phyloP scores from a whole-genome alignment of 345 rosid species.

The Raphanus sativus region DNA sequence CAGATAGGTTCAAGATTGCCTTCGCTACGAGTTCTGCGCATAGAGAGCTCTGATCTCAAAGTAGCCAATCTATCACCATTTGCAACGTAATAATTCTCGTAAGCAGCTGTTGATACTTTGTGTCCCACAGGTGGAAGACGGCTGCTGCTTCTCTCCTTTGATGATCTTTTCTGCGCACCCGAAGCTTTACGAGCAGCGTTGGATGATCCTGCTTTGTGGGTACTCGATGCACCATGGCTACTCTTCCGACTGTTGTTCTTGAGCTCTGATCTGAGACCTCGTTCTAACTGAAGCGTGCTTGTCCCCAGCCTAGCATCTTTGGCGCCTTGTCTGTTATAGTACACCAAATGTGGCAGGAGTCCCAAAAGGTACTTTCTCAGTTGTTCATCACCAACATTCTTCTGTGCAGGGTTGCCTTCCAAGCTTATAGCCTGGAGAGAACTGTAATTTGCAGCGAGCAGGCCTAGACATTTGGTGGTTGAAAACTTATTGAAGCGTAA shows the following conservation, averaged over 20 bases:
- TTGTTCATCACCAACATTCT: slow-evolving; percentile 93
- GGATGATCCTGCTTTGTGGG: slow-evolving; percentile 47
- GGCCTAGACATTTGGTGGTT: slow-evolving; percentile 81
- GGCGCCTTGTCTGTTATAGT: slow-evolving; percentile 73
- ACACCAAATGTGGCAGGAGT: slow-evolving; percentile 77
- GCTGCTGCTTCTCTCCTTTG: slow-evolving; percentile 56
- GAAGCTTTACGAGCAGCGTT: slow-evolving; percentile 50
- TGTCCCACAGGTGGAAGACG: slow-evolving; percentile 61
- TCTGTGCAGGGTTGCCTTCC: slow-evolving; percentile 98
- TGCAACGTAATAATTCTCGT: slow-evolving; percentile 48
- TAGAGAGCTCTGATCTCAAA: slow-evolving; percentile 52
- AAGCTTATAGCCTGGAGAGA: slow-evolving; percentile 93
- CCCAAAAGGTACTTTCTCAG: slow-evolving; percentile 77
- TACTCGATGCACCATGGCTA: slow-evolving; percentile 46
- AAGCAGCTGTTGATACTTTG: slow-evolving; percentile 41
- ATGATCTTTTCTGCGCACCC: slow-evolving; percentile 48
- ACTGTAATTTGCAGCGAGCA: slow-evolving; percentile 91
- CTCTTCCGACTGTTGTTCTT: slow-evolving; percentile 59
- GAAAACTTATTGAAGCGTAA: slow-evolving; percentile 90
- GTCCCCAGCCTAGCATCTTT: slow-evolving; percentile 72
- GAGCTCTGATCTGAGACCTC: slow-evolving; percentile 61
- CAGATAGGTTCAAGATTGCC: slow-evolving; percentile 55
- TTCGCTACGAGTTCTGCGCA: slow-evolving; percentile 74
- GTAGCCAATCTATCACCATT: slow-evolving; percentile 46
- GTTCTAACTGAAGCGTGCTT: slow-evolving; percentile 58